Base-by-base conservation (phyloP, 2,329 filamentous ascomycete genomes). In the Sphaceloma murrayae region DNA sequence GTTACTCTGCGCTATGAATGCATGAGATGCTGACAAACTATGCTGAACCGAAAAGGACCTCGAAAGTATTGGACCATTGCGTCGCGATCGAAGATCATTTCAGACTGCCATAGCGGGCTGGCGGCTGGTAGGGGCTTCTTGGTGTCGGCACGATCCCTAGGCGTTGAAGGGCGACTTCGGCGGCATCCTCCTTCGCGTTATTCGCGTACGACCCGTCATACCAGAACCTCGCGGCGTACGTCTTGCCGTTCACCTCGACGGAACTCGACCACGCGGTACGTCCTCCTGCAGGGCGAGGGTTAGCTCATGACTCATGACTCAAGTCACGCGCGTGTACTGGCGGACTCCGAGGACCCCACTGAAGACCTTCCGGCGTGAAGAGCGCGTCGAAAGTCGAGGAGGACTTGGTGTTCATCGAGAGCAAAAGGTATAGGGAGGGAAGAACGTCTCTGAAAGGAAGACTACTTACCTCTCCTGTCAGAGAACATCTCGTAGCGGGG, bases 171-270 rank as follows among this genome's bases (percentile, higher is more conserved):
- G 86, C 86, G 49, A 82, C 74, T 64, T 94, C 85, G 52, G 87
- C 86, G n/a, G 85, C 87, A 60, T 94, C 87, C 63, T 94, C 87
- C 64, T 78, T 81, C 47, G 86, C 86, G 58, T 93, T 93, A 69
- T 88, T 78, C 62, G 89, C 72, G 58, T 85, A 86, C 60, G 85
- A 78, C 49, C 86, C 86, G 62, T 93, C 87, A 65, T 94, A 94
- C 85, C 85, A 94, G 65, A 78, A 94, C 50, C 85, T 77, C 34
- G 86, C 86, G n/a, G 72, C 60, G 55, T 85, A 73, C 34, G 67
- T 72, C 40, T 72, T 66, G 44, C 79, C 80, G 54, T 75, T 70
- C 47, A 94, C 74, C n/a, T 71, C 77, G 47, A 94, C 85, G 48
- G 74, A 74, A 67, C 81, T 83, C 47, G 85, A 89, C 87, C 87